Evolutionary conservation across 208 protist genomes (phyloP), one percentile per base, ranked within the genome.

Genomic region (Acanthamoeba castellanii): DNA sequence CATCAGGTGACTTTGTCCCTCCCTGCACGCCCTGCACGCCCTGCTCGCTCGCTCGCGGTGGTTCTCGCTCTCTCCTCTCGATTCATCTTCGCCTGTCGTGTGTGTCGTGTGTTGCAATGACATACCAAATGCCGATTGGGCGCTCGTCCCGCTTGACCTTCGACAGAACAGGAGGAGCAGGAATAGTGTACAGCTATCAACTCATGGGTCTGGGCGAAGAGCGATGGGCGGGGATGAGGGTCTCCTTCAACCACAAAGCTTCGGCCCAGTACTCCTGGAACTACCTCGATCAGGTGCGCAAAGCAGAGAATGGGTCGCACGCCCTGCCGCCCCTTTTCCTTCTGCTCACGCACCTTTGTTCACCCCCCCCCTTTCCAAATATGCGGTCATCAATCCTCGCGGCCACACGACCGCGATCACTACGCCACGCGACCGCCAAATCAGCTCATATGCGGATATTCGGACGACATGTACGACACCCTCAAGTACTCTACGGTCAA

Each of bases 381-480:
- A n/a, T n/a, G n/a, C n/a, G n/a, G n/a, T n/a, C n/a, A n/a, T n/a
- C n/a, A n/a, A n/a, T n/a, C n/a, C n/a, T n/a, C n/a, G n/a, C n/a
- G n/a, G n/a, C n/a, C n/a, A n/a, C n/a, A n/a, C n/a, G n/a, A n/a
- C n/a, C n/a, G n/a, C n/a, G n/a, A n/a, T n/a, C n/a, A n/a, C n/a
- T n/a, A n/a, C n/a, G n/a, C n/a, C n/a, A n/a, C n/a, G n/a, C n/a
- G n/a, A n/a, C n/a, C n/a, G n/a, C n/a, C n/a, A n/a, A n/a, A n/a
- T n/a, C n/a, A 94, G 90, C 68, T 94, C 6, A 94, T 94, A 22
- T 94, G 90, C 27, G 90, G 90, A 27, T 94, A 94, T 32, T 76
- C 50, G 27, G 90, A 94, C 45, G 70, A 57, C 30, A 72, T 94
- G 70, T 94, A 72, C 37, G 90, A 94, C 52, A 85, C 68, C 25